Conservation (phyloP, 2,329 filamentous ascomycete species). For the Rhytidhysteron rufulum region DNA sequence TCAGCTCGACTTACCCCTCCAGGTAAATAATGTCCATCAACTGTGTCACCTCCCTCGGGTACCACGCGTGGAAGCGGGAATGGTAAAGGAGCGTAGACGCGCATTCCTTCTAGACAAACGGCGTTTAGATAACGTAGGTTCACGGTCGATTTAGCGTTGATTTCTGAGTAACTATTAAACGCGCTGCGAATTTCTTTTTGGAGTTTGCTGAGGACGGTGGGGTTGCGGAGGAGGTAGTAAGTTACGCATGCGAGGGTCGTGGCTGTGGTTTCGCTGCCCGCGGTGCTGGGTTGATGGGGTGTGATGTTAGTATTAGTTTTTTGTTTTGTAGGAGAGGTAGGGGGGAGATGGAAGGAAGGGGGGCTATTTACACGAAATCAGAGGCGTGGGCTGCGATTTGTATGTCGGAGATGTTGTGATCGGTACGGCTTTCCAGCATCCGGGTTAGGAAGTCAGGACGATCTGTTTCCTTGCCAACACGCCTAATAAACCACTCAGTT, state of each 20-base stretch:
- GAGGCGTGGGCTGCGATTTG: conserved; percentile 17
- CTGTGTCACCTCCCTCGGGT: conserved; percentile 30
- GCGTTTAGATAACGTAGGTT: conserved; percentile 38
- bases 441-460: conserved; percentile 39
- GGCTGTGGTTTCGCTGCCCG: conserved; percentile 40
- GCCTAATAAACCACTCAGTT: no score
- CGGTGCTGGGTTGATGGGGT: no score
- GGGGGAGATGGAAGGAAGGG: no score
- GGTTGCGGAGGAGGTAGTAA: conserved; percentile 30
- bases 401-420: not conserved
- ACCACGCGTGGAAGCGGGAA: conserved; percentile 29
- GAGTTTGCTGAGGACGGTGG: conserved; percentile 20
- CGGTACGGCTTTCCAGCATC: conserved; percentile 17
- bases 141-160: conserved; percentile 26
- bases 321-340: no score
- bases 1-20: not conserved
- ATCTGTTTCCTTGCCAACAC: no score
- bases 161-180: conserved; percentile 25
- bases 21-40: conserved; percentile 23
- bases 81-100: conserved; percentile 41
- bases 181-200: conserved; percentile 23
- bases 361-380: conserved; percentile 21
- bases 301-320: no score
- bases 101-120: conserved; percentile 39
- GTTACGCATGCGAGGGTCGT: conserved; percentile 37